phyloP scores from a whole-genome alignment of 1,284 basidiomycete species.

The Marasmius oreades region DNA sequence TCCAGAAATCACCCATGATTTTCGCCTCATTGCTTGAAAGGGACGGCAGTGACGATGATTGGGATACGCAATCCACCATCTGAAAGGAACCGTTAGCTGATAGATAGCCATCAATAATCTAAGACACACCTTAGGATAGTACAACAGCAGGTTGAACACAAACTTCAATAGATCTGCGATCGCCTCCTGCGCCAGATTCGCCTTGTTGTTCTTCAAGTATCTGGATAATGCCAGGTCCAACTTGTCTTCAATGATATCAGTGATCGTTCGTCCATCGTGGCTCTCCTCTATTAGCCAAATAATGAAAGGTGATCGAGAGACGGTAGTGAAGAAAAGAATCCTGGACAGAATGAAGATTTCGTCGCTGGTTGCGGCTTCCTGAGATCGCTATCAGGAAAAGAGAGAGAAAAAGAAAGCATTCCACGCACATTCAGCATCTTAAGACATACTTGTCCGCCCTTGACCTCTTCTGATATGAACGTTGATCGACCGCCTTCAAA shows the following conservation, averaged over 20 bases:
- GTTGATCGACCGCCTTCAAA: slow-evolving; percentile 56
- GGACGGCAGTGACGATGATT: slow-evolving; percentile 23
- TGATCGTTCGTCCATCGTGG: slow-evolving; percentile 45
- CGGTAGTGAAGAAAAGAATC: slow-evolving; percentile 71
- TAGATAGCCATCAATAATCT: neutral
- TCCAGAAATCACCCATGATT: slow-evolving; percentile 64
- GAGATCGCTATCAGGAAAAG: neutral
- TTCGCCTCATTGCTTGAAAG: slow-evolving; percentile 25
- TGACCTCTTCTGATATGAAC: slow-evolving; percentile 53
- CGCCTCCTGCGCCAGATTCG: slow-evolving; percentile 56
- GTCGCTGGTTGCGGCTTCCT: slow-evolving; percentile 62
- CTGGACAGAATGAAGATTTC: slow-evolving; percentile 70
- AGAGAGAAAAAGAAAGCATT: slow-evolving; percentile 1
- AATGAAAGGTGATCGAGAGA: slow-evolving; percentile 47
- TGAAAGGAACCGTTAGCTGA: slow-evolving; percentile 14
- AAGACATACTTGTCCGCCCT: slow-evolving; percentile 56
- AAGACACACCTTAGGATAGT: slow-evolving; percentile 55
- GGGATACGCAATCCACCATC: slow-evolving; percentile 45
- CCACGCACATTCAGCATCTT: slow-evolving; percentile 56
- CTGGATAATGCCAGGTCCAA: slow-evolving; percentile 44
- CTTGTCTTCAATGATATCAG: slow-evolving; percentile 57
- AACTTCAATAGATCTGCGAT: slow-evolving; percentile 75
- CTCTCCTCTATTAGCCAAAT: slow-evolving; percentile 58
- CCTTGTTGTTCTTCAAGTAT: slow-evolving; percentile 43
- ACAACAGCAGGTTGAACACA: slow-evolving; percentile 68